phyloP scores from a whole-genome alignment of 345 rosid genomes.

The Balakata baccata region DNA sequence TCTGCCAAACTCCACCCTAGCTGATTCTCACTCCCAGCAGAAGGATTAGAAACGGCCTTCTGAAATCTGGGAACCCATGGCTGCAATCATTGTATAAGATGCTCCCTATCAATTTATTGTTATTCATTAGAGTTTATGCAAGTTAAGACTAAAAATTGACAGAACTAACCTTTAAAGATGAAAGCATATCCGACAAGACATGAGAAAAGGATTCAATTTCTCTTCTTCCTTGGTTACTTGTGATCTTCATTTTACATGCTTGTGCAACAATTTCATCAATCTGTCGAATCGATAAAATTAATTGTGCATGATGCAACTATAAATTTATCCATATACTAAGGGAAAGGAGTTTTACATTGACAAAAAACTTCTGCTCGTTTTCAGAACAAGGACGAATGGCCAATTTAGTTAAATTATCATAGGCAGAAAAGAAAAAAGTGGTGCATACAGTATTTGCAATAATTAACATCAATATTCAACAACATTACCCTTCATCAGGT shows the following conservation, averaged over 20 bases:
- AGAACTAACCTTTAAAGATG: slow-evolving; percentile 60
- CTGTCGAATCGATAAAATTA: slow-evolving; percentile 32
- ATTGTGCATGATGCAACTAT: not conserved
- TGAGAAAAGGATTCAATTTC: slow-evolving; percentile 58
- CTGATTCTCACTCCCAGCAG: slow-evolving; percentile 24
- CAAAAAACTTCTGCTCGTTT: not conserved
- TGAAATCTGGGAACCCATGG: slow-evolving; percentile 78
- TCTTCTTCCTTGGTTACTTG: slow-evolving; percentile 41
- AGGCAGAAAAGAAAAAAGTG: not conserved
- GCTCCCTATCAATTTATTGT: not conserved
- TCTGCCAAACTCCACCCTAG: slow-evolving; percentile 23
- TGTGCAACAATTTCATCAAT: slow-evolving; percentile 77
- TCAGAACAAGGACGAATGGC: not conserved
- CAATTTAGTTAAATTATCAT: not conserved
- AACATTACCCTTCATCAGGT: not conserved
- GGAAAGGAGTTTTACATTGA: not conserved
- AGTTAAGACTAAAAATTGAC: not conserved
- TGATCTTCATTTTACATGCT: slow-evolving; percentile 46
- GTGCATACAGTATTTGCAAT: not conserved
- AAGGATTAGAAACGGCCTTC: slow-evolving; percentile 32
- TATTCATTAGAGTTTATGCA: slow-evolving; percentile 6
- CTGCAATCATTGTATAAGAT: slow-evolving; percentile 43
- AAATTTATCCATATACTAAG: not conserved
- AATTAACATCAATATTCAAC: not conserved
- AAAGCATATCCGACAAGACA: slow-evolving; percentile 55